Evolutionary conservation across 2,329 filamentous ascomycete genomes (phyloP), one percentile per base, ranked within the genome.

Genomic region (Phyllachora maydis): DNA sequence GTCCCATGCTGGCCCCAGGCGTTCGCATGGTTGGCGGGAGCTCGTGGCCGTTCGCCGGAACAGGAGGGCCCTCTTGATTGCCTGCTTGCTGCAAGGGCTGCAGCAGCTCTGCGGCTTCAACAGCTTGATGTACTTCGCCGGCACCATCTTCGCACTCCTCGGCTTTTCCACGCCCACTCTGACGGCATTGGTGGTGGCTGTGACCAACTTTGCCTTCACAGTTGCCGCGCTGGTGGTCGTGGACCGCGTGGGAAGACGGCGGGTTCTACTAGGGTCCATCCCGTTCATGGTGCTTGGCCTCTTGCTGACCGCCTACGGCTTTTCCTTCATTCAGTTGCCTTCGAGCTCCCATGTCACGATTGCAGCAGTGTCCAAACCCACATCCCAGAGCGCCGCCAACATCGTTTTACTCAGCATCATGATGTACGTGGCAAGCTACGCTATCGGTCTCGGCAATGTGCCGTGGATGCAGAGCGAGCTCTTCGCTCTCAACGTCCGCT

Each of bases 391-490:
- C 10, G 53, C 59, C 1, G 55, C 64, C 3, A 28, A 54, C 14
- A 41, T 71, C 11, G 73, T 93, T 20, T 60, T 93, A 3, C 31
- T 65, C 19, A 74, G 74, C 32, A 72, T 93, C 43, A 73, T 82
- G 45, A 35, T 81, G 6, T 93, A 90, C 45, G 82, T 91, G 2
- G 74, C 78, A 6, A 60, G 73, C 1, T 95, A 90, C 41, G 85
- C 85, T 1, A 56, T 83, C 2, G 85, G 85, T 3, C 59, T 95
- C 3, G 85, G 85, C 6, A 90, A 82, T 36, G 81, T 95, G 3
- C 83, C 85, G 1, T 95, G 85, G 85, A 85, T 92, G 59, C 83
- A 92, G 50, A 79, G 73, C 35, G 85, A 95, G 50, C 62, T 92
- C 16, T 93, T 93, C 40, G 76, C 82, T 1, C 55, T 83, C 22